Percentiles rank a stretch among this genome's conserved stretches.
Conservation (phyloP, 148 eudicot species). For the Chenopodium formosanum region DNA sequence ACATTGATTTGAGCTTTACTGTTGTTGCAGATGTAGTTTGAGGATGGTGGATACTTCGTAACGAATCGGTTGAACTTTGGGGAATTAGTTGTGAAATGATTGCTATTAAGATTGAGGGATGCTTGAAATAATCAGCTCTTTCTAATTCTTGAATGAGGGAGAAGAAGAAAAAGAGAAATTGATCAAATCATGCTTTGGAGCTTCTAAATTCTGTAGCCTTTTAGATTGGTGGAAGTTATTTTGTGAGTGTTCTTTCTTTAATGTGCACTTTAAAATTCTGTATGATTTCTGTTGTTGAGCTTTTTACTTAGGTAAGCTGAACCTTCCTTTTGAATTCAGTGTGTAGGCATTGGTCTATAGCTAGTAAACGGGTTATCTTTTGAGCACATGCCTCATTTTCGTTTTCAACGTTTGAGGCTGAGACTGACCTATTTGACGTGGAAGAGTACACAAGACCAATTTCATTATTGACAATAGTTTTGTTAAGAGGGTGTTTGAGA, state of each 20-base stretch:
- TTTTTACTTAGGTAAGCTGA: constrained; percentile 37
- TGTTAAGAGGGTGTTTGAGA: constrained; percentile 29
- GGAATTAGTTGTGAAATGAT: neutral
- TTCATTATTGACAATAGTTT: constrained; percentile 30
- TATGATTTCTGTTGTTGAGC: constrained; percentile 60
- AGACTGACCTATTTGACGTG: constrained; percentile 27
- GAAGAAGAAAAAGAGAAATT: constrained; percentile 1
- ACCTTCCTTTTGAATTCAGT: constrained; percentile 29
- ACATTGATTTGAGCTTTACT: neutral
- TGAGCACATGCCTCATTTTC: constrained; percentile 34
- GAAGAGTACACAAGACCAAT: constrained; percentile 30
- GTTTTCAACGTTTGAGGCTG: constrained; percentile 36
- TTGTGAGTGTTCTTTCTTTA: constrained; percentile 26
- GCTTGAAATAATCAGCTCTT: neutral
- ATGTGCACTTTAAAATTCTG: constrained; percentile 42
- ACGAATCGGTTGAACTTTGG: too few species aligned
- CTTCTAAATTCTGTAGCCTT: neutral
- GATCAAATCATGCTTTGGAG: neutral
- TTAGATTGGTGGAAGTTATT: neutral
- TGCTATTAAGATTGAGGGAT: constrained; percentile 7
- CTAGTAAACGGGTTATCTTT: constrained; percentile 38
- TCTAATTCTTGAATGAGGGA: neutral
- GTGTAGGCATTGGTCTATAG: constrained; percentile 26
- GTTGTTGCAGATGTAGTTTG: constrained; percentile 19
- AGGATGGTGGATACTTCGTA: neutral